Percentiles rank a stretch among this genome's conserved stretches.
Conservation (phyloP, 2,329 filamentous ascomycete genomes). For the Colletotrichum lentis region DNA sequence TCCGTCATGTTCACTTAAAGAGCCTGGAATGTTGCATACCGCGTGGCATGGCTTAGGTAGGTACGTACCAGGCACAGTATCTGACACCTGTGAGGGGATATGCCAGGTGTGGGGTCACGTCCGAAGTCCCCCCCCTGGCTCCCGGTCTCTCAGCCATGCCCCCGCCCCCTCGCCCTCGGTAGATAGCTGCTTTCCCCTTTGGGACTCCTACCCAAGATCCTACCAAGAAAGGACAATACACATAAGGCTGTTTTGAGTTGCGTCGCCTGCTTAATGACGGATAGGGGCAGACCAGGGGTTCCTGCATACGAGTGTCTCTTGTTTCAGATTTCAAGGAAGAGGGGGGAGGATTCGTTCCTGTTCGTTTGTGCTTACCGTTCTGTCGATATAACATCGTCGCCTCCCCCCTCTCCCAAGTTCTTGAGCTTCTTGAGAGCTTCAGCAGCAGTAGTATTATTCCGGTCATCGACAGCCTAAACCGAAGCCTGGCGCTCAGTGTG, state of each 20-base stretch:
- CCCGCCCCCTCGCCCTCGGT: conserved; percentile 6
- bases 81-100: background rate
- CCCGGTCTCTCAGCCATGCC: background rate
- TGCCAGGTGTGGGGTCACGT: background rate
- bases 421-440: conserved; percentile 12
- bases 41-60: background rate
- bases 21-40: no score
- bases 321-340: conserved; percentile 28
- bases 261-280: conserved; percentile 13
- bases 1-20: background rate
- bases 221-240: conserved; percentile 7
- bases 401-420: background rate
- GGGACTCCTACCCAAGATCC: background rate
- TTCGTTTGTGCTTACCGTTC: background rate
- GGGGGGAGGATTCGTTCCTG: background rate
- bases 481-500: conserved; percentile 33
- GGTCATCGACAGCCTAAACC: conserved; percentile 19
- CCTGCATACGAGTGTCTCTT: conserved; percentile 30
- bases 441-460: conserved; percentile 20
- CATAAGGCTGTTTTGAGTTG: conserved; percentile 36
- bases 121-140: background rate
- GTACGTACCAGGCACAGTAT: no score
- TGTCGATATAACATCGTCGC: conserved; percentile 26
- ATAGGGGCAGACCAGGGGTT: conserved; percentile 1
- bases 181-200: conserved; percentile 22